Conservation (phyloP, 1,139 yeast genomes). For the Taphrina deformans region DNA sequence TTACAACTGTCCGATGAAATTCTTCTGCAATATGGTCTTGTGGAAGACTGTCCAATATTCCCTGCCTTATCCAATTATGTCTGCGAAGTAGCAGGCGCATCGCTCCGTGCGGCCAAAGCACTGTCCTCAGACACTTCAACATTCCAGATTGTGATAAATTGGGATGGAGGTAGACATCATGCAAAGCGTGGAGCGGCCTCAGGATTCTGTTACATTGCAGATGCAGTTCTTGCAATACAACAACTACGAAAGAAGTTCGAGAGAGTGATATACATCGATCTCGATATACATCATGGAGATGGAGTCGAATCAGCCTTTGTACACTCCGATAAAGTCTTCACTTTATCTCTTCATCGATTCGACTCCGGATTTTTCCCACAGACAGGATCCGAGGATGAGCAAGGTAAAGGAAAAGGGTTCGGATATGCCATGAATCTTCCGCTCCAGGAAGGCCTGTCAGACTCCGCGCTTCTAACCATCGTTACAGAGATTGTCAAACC, state of each 20-base stretch:
- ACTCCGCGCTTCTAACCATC: slow-evolving; percentile 49
- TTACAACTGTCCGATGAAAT: background rate
- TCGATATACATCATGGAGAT: slow-evolving; percentile 52
- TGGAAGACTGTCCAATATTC: slow-evolving; percentile 67
- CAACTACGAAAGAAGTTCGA: slow-evolving; percentile 52
- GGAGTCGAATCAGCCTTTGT: slow-evolving; percentile 71
- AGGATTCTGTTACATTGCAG: slow-evolving; percentile 76
- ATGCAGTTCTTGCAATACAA: slow-evolving; percentile 59
- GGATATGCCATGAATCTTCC: slow-evolving; percentile 58
- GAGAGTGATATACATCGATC: slow-evolving; percentile 63
- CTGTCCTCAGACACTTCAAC: slow-evolving; percentile 39
- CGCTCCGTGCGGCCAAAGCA: slow-evolving; percentile 54
- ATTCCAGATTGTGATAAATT: slow-evolving; percentile 53
- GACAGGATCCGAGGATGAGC: slow-evolving; percentile 53
- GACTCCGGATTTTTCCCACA: slow-evolving; percentile 76
- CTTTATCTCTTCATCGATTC: slow-evolving; percentile 64
- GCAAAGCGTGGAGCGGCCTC: slow-evolving; percentile 58
- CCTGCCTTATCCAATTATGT: slow-evolving; percentile 57
- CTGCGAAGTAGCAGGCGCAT: slow-evolving; percentile 57
- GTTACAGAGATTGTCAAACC: slow-evolving; percentile 48
- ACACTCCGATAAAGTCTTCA: slow-evolving; percentile 57
- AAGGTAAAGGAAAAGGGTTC: slow-evolving; percentile 48
- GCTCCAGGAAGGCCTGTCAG: slow-evolving; percentile 57
- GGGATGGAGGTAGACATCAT: slow-evolving; percentile 84
- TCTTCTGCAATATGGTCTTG: slow-evolving; percentile 44